Percentiles rank a stretch among this genome's conserved stretches.
Evolutionary conservation across 2,329 filamentous ascomycete genomes (phyloP).

Genomic region (Sporothrix pallida): DNA sequence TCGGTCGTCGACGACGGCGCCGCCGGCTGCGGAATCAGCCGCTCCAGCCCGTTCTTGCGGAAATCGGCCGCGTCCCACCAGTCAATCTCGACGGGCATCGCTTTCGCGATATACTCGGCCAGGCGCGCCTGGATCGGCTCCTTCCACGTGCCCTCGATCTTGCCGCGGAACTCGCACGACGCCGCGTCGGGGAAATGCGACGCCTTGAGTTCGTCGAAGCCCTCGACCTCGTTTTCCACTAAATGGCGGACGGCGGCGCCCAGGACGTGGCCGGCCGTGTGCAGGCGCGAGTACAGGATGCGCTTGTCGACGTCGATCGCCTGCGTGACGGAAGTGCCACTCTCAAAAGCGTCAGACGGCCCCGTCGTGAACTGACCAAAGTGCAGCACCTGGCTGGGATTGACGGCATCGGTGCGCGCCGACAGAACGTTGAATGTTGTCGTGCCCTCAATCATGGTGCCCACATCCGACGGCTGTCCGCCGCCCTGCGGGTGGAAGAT

Average conservation of each 20-base stretch:
- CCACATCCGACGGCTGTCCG: constrained; percentile 73
- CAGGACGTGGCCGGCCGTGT: constrained; percentile 76
- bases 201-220: constrained; percentile 71
- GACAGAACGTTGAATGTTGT: constrained; percentile 58
- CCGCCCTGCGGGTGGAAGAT: constrained; percentile 79
- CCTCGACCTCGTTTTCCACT: constrained; percentile 55
- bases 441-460: constrained; percentile 53
- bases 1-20: constrained; percentile 42
- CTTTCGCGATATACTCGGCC: constrained; percentile 61
- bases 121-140: constrained; percentile 65
- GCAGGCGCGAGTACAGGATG: constrained; percentile 67
- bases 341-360: constrained; percentile 44
- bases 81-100: constrained; percentile 66
- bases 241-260: constrained; percentile 69
- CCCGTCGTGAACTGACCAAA: constrained; percentile 61
- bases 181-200: constrained; percentile 73
- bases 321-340: constrained; percentile 58
- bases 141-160: constrained; percentile 69
- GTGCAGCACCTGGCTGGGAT: constrained; percentile 66
- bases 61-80: constrained; percentile 73
- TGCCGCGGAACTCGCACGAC: constrained; percentile 69
- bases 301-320: constrained; percentile 66
- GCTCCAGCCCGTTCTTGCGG: constrained; percentile 56
- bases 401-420: constrained; percentile 60
- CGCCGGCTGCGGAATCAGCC: constrained; percentile 53